Base-by-base conservation (phyloP, 2,329 filamentous ascomycete genomes). In the Huntiella moniliformis region DNA sequence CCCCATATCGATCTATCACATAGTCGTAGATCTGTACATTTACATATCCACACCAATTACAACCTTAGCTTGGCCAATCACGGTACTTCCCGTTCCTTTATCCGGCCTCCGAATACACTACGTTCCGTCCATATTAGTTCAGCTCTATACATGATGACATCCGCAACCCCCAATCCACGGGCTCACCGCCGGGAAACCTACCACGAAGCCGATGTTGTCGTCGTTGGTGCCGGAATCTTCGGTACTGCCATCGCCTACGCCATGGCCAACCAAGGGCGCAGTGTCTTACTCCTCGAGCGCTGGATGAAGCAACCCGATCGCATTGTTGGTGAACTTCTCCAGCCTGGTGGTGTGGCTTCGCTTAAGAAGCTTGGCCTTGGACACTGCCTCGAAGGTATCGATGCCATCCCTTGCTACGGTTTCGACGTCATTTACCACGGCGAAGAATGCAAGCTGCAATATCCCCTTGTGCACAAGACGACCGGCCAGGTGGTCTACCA, bases 271-370 rank as follows among this genome's bases (percentile, higher is more conserved):
- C 91, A 96, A 64, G 87, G 86, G 45, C 77, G 91, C 52, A 92
- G 82, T 59, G 87, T 98, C 18, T 71, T 96, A 18, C 67, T 98
- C 44, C 74, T 98, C 43, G 91, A 98, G 66, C 74, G 75, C 56
- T 92, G 77, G 63, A 68, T 96, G 63, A 85, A 85, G 62, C 81
- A 96, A 66, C 91, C 91, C 15, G 82, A 96, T 64, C 78, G 91
- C 52, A 98, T 98, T 54, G 86, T 98, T 41, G 91, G 91, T 55
- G 91, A 98, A 65, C 66, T 98, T 52, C 67, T 98, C 55, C 91
- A 98, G 63, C 91, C 91, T 0, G 91, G 91, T 43, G 91, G 91
- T 42, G 78, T 94, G 32, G 68, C 74, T 44, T 82, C 91, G 5
- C 68, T 98, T 55, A 72, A 78, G 56, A 76, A 82, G 58, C 67